Percentiles rank a stretch among this genome's conserved stretches.
Conservation (phyloP, 2,329 filamentous ascomycete genomes). For the Alternaria tenuissima region DNA sequence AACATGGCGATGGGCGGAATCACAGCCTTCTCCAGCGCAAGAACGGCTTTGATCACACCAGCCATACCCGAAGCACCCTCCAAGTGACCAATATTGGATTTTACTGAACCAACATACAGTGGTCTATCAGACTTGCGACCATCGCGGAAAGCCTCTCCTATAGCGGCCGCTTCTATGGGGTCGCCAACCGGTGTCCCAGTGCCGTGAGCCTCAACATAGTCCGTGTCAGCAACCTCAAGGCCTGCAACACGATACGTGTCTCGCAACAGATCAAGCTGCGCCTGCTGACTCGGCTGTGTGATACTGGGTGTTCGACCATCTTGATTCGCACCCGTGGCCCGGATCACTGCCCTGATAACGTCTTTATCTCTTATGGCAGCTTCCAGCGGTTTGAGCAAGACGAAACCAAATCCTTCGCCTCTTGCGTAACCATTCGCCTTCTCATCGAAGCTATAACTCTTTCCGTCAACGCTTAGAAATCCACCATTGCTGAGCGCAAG, state of each 20-base stretch:
- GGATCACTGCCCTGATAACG: conserved; percentile 31
- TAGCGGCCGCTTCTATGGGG: conserved; percentile 15
- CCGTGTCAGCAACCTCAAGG: conserved; percentile 5
- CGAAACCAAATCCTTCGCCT: conserved; percentile 66
- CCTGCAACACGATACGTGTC: conserved; percentile 12
- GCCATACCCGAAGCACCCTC: conserved; percentile 29
- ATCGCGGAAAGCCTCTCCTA: conserved; percentile 13
- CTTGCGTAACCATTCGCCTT: conserved; percentile 68
- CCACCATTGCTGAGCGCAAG: conserved; percentile 9
- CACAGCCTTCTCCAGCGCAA: conserved; percentile 43
- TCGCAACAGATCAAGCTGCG: conserved; percentile 39
- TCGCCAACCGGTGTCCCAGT: conserved; percentile 18
- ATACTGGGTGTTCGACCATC: conserved; percentile 17
- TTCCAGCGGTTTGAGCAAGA: conserved; percentile 58
- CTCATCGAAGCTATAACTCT: conserved; percentile 5
- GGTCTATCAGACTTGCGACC: neutral
- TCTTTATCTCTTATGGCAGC: conserved; percentile 21
- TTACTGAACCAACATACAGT: conserved; percentile 24
- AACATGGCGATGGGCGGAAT: conserved; percentile 39
- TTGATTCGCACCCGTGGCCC: conserved; percentile 26
- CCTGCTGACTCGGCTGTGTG: conserved; percentile 53
- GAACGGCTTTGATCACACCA: conserved; percentile 33
- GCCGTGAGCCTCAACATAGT: conserved; percentile 24
- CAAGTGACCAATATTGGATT: conserved; percentile 34
- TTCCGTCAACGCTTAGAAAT: conserved; percentile 5